Evolutionary conservation across 2,329 filamentous ascomycete species (phyloP).

Genomic region (Fusarium irregulare): DNA sequence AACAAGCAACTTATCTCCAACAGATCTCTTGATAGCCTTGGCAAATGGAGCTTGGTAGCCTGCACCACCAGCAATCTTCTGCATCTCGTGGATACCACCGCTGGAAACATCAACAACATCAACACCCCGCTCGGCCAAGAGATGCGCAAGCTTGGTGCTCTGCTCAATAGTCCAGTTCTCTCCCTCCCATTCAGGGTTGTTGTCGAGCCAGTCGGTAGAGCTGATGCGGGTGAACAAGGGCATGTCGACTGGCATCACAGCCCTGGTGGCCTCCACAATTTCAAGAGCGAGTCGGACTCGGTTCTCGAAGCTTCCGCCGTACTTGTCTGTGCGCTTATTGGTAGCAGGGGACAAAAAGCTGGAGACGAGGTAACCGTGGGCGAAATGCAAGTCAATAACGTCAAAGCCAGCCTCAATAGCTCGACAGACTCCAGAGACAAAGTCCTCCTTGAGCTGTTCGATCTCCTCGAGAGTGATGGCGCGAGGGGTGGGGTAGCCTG

Average conservation of each 20-base stretch:
- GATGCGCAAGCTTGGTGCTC: conserved; percentile 69
- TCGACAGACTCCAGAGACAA: conserved; percentile 62
- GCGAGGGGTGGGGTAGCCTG: conserved; percentile 68
- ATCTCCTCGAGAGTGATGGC: conserved; percentile 75
- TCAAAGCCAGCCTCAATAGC: conserved; percentile 75
- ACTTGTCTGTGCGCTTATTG: conserved; percentile 75
- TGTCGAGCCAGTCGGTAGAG: conserved; percentile 61
- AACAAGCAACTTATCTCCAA: not conserved
- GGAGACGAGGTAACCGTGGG: conserved; percentile 81
- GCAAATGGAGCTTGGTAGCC: not conserved
- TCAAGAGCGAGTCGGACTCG: conserved; percentile 75
- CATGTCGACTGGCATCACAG: conserved; percentile 72
- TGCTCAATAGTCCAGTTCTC: conserved; percentile 77
- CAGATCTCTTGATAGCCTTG: not conserved
- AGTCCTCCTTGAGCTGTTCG: conserved; percentile 69
- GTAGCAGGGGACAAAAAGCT: conserved; percentile 74
- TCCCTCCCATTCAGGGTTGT: conserved; percentile 72
- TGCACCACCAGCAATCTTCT: not conserved
- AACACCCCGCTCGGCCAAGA: conserved; percentile 73
- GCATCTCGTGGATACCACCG: not conserved
- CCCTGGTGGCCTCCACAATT: conserved; percentile 71
- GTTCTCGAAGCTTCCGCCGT: conserved; percentile 78
- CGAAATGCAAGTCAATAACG: conserved; percentile 78
- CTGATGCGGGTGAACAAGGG: conserved; percentile 78
- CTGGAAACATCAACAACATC: conserved; percentile 79